Evolutionary conservation across 2,329 filamentous ascomycete species (phyloP).

Genomic region (Aspergillus texensis): DNA sequence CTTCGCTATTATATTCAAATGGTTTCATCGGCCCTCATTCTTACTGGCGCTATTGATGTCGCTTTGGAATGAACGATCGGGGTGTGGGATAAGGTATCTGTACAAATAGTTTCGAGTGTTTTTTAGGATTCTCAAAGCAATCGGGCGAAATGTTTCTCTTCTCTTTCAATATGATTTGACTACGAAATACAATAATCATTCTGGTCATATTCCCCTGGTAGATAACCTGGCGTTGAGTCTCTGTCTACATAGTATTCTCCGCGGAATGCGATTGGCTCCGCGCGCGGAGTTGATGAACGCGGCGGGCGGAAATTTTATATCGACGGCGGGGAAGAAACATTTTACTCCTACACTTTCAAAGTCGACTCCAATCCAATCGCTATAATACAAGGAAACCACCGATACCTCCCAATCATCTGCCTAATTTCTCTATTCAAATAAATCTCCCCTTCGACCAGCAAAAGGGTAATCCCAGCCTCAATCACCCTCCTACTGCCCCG

Average conservation of each 20-base stretch:
- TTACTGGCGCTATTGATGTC: conserved; percentile 26
- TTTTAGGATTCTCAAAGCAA: conserved; percentile 32
- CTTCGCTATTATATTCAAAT: conserved; percentile 8
- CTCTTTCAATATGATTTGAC: conserved; percentile 22
- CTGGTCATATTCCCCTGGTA: background rate
- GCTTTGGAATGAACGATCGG: conserved; percentile 19
- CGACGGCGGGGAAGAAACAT: background rate
- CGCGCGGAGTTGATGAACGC: conserved; percentile 32
- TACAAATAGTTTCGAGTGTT: conserved; percentile 38
- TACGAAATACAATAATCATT: conserved; percentile 17
- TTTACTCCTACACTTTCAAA: background rate
- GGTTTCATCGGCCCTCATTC: conserved; percentile 11
- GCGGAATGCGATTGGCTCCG: conserved; percentile 7
- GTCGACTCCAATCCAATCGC: background rate
- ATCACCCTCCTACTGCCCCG: background rate
- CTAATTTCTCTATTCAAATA: background rate
- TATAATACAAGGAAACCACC: background rate
- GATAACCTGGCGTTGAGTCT: background rate
- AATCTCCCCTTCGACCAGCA: background rate
- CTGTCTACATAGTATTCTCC: background rate
- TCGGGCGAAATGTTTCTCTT: conserved; percentile 37
- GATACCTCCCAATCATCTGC: background rate
- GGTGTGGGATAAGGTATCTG: conserved; percentile 31
- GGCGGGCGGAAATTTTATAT: conserved; percentile 35
- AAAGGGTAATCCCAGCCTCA: background rate